Percentiles rank a stretch among this genome's conserved stretches.
These are phyloP conservation scores for Silene conica DNA, from an alignment of 148 eudicot species.

Conservation along the genomic window DNA sequence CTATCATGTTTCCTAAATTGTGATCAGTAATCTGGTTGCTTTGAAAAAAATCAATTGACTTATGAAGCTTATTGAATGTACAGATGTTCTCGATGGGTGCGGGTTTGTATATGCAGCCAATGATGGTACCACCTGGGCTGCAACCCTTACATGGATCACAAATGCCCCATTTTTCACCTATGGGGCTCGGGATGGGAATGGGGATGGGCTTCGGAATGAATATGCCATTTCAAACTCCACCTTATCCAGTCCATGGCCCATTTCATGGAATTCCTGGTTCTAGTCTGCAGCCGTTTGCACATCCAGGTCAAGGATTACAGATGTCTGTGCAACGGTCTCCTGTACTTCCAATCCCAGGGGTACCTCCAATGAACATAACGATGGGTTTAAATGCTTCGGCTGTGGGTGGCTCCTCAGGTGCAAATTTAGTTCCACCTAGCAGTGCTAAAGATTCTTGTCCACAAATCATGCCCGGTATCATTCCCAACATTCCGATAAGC, in stretches of 20 bases:
- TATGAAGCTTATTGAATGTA: conserved; percentile 4
- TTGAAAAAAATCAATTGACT: neutral
- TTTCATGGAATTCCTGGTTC: conserved; percentile 52
- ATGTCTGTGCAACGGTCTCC: conserved; percentile 41
- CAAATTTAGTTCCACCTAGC: conserved; percentile 26
- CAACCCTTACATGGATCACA: conserved; percentile 68
- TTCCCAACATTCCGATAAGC: conserved; percentile 32
- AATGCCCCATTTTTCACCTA: conserved; percentile 61
- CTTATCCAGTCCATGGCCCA: conserved; percentile 36
- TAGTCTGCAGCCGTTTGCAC: conserved; percentile 43
- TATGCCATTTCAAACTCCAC: conserved; percentile 48
- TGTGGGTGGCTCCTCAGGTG: conserved; percentile 25
- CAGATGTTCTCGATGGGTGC: conserved; percentile 96
- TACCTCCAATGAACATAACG: conserved; percentile 29
- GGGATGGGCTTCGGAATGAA: conserved; percentile 69
- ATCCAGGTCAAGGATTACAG: conserved; percentile 57
- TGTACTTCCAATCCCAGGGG: conserved; percentile 28
- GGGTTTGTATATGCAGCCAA: conserved; percentile 83
- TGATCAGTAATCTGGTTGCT: neutral
- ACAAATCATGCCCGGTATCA: conserved; percentile 28
- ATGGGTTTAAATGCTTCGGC: conserved; percentile 32
- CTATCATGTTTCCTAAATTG: neutral
- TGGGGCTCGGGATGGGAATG: conserved; percentile 66
- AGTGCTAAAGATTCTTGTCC: conserved; percentile 30
- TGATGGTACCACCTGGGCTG: conserved; percentile 83